Conservation (phyloP, 2,329 filamentous ascomycete species). For the Fusarium redolens region DNA sequence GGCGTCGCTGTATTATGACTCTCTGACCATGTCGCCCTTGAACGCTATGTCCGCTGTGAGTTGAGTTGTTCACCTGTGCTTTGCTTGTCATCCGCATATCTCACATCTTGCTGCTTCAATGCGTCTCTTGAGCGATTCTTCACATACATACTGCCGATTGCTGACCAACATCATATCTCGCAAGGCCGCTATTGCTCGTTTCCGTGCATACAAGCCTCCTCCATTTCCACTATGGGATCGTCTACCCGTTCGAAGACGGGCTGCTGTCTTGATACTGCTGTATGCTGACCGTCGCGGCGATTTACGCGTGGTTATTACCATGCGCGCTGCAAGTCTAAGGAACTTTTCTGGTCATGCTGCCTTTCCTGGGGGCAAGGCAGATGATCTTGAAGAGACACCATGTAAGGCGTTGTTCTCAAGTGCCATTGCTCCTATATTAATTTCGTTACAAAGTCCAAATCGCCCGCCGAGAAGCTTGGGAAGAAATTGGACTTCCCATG, state of each 20-base stretch:
- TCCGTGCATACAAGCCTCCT: conserved; percentile 70
- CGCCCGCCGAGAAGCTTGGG: conserved; percentile 87
- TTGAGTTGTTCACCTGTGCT: conserved; percentile 35
- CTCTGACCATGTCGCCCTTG: conserved; percentile 66
- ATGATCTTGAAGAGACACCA: conserved; percentile 67
- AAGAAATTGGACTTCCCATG: conserved; percentile 91
- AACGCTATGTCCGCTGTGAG: conserved; percentile 66
- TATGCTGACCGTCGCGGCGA: conserved; percentile 88
- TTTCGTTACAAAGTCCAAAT: conserved; percentile 72
- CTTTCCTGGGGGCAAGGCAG: conserved; percentile 82
- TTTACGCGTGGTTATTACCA: conserved; percentile 76
- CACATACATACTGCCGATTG: conserved; percentile 5
- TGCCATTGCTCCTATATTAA: neutral
- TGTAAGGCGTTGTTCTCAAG: conserved; percentile 56
- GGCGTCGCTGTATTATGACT: conserved; percentile 67
- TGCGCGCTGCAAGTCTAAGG: conserved; percentile 71
- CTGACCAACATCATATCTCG: conserved; percentile 36
- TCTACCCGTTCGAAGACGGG: conserved; percentile 74
- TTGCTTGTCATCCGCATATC: neutral
- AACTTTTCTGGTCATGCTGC: conserved; percentile 88
- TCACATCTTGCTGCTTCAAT: conserved; percentile 3
- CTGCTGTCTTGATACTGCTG: conserved; percentile 87
- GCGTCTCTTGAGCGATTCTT: conserved; percentile 22
- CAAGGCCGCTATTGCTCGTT: conserved; percentile 68
- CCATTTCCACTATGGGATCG: conserved; percentile 71